Base-by-base conservation (phyloP, 2,329 filamentous ascomycete species). In the Davidsoniella virescens region DNA sequence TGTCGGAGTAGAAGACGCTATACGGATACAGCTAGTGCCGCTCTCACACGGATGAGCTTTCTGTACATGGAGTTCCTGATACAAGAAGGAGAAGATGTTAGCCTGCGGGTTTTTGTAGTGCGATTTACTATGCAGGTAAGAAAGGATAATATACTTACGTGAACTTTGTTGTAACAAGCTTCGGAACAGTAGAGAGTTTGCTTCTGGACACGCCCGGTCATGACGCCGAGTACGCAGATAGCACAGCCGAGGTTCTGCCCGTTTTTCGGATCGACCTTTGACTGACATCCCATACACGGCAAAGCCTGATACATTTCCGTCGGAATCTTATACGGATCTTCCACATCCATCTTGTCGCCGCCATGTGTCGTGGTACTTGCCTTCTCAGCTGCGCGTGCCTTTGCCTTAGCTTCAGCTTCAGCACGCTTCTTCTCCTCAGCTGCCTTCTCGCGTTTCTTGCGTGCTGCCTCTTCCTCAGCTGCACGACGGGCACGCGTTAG, bases 181-280 rank as follows among this genome's bases (percentile, higher is more conserved):
- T 67, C 61, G 1, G 67, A 69, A 57, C 70, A 72, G 55, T 70
- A 73, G 6, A 70, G 58, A 2, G 65, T 66, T 50, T 68, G 55
- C 26, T 59, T 59, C 46, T 60, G 58, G 8, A 54, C 54, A 3
- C 67, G 60, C 10, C 65, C 64, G 52, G 66, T 61, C 38, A 66
- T 60, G 9, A 59, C 54, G 2, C 70, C 57, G n/a, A 67, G 57
- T 54, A 72, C 67, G 56, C 71, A 73, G 5, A 71, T 46, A 2
- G 65, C 60, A 47, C 71, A 73, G 4, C 66, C 65, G 1, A 67
- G 51, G n/a, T 39, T 50, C 29, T 38, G 44, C 6, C 70, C 64
- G 7, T 64, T 58, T 41, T 63, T 61, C 1, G 57, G 43, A 12
- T 65, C 58, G 12, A 67, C 61, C 0, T 54, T 39, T 47, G 61